Evolutionary conservation across 331 rosid genomes (phyloP).

Genomic region (Telfairia occidentalis): DNA sequence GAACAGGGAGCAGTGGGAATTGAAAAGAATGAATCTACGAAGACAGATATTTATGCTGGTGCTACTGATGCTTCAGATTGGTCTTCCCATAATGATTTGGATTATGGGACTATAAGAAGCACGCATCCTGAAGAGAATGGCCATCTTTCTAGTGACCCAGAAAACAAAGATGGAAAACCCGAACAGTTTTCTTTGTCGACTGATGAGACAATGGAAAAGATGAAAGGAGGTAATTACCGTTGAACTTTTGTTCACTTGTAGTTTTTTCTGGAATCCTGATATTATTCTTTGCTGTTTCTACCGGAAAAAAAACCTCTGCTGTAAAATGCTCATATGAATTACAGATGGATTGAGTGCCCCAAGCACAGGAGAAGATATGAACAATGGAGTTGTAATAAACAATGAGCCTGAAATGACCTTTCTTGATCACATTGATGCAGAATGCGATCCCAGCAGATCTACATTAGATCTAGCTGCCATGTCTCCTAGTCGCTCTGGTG

Average conservation of each 20-base stretch:
- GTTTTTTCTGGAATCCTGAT: constrained; percentile 5
- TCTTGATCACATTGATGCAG: constrained; percentile 29
- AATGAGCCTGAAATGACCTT: constrained; percentile 26
- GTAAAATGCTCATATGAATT: constrained; percentile 31
- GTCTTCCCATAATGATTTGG: constrained; percentile 29
- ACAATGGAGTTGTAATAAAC: constrained; percentile 44
- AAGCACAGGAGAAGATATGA: constrained; percentile 42
- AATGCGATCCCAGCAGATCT: constrained; percentile 29
- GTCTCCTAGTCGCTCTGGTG: constrained; percentile 55
- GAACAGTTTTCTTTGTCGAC: constrained; percentile 24
- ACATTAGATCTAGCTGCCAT: constrained; percentile 31
- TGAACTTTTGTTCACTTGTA: constrained; percentile 14
- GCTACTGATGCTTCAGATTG: constrained; percentile 25
- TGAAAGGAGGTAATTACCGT: constrained; percentile 26
- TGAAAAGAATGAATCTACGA: constrained; percentile 19
- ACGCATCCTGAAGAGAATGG: constrained; percentile 35
- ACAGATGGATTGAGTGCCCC: constrained; percentile 33
- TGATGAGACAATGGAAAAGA: constrained; percentile 19
- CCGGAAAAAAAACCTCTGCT: background rate
- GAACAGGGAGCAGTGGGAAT: constrained; percentile 23
- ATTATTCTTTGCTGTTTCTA: background rate
- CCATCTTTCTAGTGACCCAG: constrained; percentile 28
- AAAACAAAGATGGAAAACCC: constrained; percentile 25
- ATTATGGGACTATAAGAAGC: constrained; percentile 18
- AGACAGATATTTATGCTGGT: constrained; percentile 18